Conservation (phyloP, 331 rosid species). For the Malus hybrid region DNA sequence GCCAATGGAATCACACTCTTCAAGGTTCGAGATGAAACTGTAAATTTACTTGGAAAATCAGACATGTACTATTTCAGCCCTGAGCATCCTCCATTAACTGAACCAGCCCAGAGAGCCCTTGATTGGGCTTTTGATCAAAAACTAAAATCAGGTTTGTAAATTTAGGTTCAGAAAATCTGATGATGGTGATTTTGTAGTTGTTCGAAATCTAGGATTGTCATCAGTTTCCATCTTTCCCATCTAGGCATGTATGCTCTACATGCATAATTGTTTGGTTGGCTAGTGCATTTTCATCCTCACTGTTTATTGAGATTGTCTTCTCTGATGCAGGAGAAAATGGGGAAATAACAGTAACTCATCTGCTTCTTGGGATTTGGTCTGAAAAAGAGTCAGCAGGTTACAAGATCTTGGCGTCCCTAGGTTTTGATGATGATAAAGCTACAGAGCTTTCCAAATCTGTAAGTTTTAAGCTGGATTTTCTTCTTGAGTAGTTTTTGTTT, state of each 20-base stretch:
- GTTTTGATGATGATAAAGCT: constrained; percentile 75
- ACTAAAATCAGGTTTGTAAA: constrained; percentile 53
- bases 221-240: neutral
- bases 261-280: neutral
- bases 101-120: constrained; percentile 69
- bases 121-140: constrained; percentile 86
- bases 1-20: constrained; percentile 80
- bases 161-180: neutral
- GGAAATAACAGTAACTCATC: constrained; percentile 55
- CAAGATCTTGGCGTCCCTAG: constrained; percentile 50
- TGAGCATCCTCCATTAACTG: constrained; percentile 73
- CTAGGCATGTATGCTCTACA: neutral
- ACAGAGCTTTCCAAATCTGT: constrained; percentile 57
- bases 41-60: constrained; percentile 74
- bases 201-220: neutral
- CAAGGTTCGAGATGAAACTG: constrained; percentile 67
- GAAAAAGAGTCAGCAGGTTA: constrained; percentile 69
- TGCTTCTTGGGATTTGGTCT: constrained; percentile 82
- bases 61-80: constrained; percentile 54
- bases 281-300: neutral
- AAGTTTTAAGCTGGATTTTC: constrained; percentile 25
- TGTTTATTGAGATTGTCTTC: constrained; percentile 19
- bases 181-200: neutral
- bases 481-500: neutral
- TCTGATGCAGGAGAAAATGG: constrained; percentile 52